A percentile compares a stretch with the other conserved stretches of the same genome.
phyloP scores from a whole-genome alignment of 83 land plant species.

The Picea mariana region DNA sequence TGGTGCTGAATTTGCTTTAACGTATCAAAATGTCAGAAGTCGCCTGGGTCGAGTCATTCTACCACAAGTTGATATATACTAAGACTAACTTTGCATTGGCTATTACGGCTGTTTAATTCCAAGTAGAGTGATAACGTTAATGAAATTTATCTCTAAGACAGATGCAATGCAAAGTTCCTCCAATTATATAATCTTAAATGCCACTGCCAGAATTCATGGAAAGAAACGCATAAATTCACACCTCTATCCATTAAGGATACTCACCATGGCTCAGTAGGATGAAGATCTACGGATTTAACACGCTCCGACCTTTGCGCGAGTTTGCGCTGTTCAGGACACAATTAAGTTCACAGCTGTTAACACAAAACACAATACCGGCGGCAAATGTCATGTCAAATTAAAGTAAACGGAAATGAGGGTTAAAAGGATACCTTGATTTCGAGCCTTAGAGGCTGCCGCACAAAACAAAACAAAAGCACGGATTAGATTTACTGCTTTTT shows the following conservation, averaged over 20 bases:
- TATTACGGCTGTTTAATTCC: no score
- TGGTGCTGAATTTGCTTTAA: no score
- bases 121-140: no score
- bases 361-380: background rate
- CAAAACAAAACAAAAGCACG: background rate
- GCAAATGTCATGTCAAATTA: background rate
- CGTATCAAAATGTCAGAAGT: no score
- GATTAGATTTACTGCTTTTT: background rate
- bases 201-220: no score
- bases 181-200: no score
- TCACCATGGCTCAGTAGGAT: conserved; percentile 96
- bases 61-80: no score
- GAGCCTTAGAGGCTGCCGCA: conserved; percentile 51
- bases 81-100: no score
- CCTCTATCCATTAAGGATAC: background rate
- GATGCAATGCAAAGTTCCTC: no score
- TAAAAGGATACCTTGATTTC: conserved; percentile 48
- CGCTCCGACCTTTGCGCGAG: conserved; percentile 86
- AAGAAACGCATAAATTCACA: no score
- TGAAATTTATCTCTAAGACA: no score
- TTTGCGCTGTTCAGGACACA: conserved; percentile 61
- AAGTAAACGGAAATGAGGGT: background rate
- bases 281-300: conserved; percentile 91
- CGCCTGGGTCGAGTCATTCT: no score
- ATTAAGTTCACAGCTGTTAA: background rate